These are phyloP conservation scores for Suillus americanus DNA, from an alignment of 768 basidiomycete genomes.

Conservation along the genomic window DNA sequence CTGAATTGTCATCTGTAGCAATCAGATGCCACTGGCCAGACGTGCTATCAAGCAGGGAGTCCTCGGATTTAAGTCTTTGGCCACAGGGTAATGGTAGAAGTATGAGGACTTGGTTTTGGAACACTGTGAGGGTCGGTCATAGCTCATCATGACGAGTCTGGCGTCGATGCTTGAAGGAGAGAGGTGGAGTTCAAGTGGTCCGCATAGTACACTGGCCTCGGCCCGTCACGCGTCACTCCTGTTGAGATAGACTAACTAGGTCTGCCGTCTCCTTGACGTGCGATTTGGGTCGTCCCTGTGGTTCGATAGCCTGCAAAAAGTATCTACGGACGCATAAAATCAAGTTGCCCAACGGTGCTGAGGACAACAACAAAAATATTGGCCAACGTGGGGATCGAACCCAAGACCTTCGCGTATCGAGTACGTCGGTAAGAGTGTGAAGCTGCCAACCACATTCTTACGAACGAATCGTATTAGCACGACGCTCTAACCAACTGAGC, in stretches of 20 bases:
- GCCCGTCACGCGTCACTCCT: no score
- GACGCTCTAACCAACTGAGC: slow-evolving; percentile 95
- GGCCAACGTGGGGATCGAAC: slow-evolving; percentile 71
- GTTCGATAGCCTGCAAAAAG: not conserved
- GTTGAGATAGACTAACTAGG: no score
- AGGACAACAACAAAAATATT: slow-evolving; percentile 16
- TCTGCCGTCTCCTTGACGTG: no score
- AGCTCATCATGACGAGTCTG: not conserved
- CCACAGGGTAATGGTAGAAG: not conserved
- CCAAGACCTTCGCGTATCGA: slow-evolving; percentile 61
- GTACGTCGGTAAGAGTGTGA: not conserved
- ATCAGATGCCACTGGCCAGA: not conserved
- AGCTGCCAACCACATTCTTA: not conserved
- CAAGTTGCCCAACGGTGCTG: accelerated
- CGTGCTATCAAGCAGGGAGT: not conserved
- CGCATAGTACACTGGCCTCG: no score
- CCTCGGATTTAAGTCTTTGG: not conserved
- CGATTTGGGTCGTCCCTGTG: no score
- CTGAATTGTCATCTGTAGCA: no score
- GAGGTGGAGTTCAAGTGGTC: no score
- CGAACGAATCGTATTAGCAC: slow-evolving; percentile 50
- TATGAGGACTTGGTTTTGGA: not conserved
- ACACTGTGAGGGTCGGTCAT: no score
- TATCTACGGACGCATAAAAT: not conserved
- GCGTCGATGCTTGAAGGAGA: not conserved